Conservation (phyloP, 768 basidiomycete genomes). For the Mycena indigotica region DNA sequence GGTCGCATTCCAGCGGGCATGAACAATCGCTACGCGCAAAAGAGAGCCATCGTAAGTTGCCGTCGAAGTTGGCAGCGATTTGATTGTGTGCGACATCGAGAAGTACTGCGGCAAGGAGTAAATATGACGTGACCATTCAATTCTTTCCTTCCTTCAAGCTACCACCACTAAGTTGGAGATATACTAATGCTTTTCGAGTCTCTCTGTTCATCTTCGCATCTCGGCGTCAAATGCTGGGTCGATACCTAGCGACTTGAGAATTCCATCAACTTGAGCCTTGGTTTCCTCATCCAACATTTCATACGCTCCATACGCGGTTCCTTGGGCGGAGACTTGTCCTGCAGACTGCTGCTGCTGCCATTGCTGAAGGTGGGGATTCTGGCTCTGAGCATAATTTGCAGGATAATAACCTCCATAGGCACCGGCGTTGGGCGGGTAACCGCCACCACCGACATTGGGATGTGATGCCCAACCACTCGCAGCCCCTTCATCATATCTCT, state of each 20-base stretch:
- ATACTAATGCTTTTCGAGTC: too few species aligned
- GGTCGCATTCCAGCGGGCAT: conserved; percentile 91
- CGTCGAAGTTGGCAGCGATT: conserved; percentile 68
- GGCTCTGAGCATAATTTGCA: background rate
- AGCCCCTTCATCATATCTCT: background rate
- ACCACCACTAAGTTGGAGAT: background rate
- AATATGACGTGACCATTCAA: background rate
- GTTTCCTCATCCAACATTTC: background rate
- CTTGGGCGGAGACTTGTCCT: background rate
- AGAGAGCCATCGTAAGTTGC: conserved; percentile 74
- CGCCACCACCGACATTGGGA: background rate
- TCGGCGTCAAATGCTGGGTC: too few species aligned
- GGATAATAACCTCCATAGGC: background rate
- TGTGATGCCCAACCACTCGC: background rate
- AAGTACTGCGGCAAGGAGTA: background rate
- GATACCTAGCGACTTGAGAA: background rate
- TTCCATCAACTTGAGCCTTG: background rate
- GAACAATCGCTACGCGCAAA: conserved; percentile 88
- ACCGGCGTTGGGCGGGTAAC: background rate
- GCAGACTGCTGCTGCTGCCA: background rate
- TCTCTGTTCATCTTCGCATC: too few species aligned
- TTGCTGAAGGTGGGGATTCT: background rate
- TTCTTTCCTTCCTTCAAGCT: background rate
- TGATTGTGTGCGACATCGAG: conserved; percentile 65
- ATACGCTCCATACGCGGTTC: background rate